A percentile compares a stretch with the other conserved stretches of the same genome.
phyloP scores from a whole-genome alignment of 441 rosid genomes.

The Jatropha multifida region DNA sequence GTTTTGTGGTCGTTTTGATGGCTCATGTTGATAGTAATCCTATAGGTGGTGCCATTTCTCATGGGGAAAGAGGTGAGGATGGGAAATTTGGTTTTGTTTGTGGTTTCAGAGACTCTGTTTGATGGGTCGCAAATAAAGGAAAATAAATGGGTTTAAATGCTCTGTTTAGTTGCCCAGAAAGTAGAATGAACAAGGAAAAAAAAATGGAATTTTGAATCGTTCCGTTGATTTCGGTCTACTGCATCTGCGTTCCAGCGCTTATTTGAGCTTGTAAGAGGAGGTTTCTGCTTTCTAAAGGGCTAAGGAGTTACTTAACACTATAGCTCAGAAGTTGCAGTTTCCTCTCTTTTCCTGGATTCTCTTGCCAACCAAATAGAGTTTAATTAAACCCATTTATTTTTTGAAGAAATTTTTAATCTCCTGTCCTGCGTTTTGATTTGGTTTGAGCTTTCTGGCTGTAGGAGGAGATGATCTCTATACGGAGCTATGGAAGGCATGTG shows the following conservation, averaged over 20 bases:
- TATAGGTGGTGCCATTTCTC: slow-evolving; percentile 27
- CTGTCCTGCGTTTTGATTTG: slow-evolving; percentile 6
- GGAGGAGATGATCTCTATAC: slow-evolving; percentile 53
- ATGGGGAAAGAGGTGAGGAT: slow-evolving; percentile 37
- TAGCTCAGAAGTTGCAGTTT: slow-evolving; percentile 3
- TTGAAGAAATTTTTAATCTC: not conserved
- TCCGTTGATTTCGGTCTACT: not conserved
- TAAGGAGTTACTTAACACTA: slow-evolving; percentile 10
- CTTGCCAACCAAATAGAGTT: slow-evolving; percentile 24
- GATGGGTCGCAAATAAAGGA: slow-evolving; percentile 2
- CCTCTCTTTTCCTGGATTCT: slow-evolving; percentile 22
- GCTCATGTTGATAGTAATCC: slow-evolving; percentile 42
- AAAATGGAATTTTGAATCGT: slow-evolving; percentile 11
- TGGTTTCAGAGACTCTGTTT: slow-evolving; percentile 1
- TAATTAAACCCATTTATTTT: not conserved
- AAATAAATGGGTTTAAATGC: slow-evolving; percentile 12
- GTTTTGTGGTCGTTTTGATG: slow-evolving; percentile 34
- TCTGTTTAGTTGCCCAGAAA: slow-evolving; percentile 25
- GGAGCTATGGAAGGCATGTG: slow-evolving; percentile 87
- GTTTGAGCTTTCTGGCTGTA: slow-evolving; percentile 26
- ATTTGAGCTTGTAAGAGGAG: slow-evolving; percentile 9
- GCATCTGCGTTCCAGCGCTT: not conserved
- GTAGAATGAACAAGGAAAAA: slow-evolving; percentile 4
- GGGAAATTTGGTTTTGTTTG: not conserved
- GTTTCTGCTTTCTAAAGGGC: not conserved